These are phyloP conservation scores for Chalciporus sphaerocephalus DNA, from an alignment of 768 basidiomycete genomes.

Conservation along the genomic window DNA sequence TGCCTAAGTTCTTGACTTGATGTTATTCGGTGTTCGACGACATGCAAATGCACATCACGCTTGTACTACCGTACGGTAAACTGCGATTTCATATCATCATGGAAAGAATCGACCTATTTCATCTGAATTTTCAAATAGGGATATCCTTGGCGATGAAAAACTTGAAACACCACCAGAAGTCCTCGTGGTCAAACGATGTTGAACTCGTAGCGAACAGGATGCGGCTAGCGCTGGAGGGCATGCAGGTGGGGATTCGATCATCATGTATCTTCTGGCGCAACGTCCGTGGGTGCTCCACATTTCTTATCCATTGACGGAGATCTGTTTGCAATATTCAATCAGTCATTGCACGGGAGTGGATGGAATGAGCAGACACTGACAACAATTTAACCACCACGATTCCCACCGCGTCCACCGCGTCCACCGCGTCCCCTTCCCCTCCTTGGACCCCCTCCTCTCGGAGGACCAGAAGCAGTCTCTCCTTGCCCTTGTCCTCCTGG, in stretches of 20 bases:
- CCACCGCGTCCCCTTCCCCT: conserved; percentile 30
- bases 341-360: background rate
- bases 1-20: no score
- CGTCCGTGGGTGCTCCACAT: background rate
- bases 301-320: background rate
- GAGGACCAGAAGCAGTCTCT: conserved; percentile 5
- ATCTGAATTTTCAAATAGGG: background rate
- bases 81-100: no score
- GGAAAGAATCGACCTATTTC: background rate
- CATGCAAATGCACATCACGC: no score
- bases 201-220: background rate
- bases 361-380: conserved; percentile 1
- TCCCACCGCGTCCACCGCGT: conserved; percentile 29
- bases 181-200: background rate
- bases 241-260: background rate
- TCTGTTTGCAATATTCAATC: background rate
- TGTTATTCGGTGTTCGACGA: no score
- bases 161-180: background rate
- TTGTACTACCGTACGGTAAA: no score
- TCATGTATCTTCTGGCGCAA: background rate
- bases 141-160: background rate
- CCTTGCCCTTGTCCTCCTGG: conserved; percentile 3
- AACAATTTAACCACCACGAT: conserved; percentile 24
- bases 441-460: conserved; percentile 23
- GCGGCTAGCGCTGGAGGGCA: background rate